Percentiles rank a stretch among this genome's conserved stretches.
Evolutionary conservation across 139 green algal genomes (phyloP).

Genomic region (Dunaliella primolecta): DNA sequence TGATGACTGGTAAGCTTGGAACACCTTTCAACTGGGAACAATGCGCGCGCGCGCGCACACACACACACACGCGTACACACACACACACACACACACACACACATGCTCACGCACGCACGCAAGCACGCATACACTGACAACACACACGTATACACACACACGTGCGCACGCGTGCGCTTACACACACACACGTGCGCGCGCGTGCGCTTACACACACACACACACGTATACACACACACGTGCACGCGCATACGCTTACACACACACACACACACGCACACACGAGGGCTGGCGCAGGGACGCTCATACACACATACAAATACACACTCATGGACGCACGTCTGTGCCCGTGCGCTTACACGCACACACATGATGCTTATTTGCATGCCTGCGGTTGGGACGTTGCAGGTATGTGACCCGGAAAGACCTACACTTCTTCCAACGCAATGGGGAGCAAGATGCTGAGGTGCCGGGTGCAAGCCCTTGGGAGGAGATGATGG

Average conservation of each 20-base stretch:
- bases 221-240: no score
- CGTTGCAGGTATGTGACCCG: conserved; percentile 63
- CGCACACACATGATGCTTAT: background rate
- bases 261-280: no score
- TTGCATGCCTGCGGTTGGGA: background rate
- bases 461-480: conserved; percentile 22
- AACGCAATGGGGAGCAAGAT: conserved; percentile 44
- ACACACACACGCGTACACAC: background rate
- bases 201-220: no score
- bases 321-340: background rate
- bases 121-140: no score
- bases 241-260: no score
- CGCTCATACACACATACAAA: conserved; percentile 11
- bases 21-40: no score
- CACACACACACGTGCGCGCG: no score
- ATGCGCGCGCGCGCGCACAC: background rate
- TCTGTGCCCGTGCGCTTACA: background rate
- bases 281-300: conserved; percentile 34
- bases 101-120: no score
- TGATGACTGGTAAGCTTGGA: no score
- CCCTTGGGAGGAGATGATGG: conserved; percentile 65
- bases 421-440: conserved; percentile 69
- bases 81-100: no score
- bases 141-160: no score
- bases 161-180: no score